Conservation (phyloP, 768 basidiomycete species). For the Lactifluus pinguis region DNA sequence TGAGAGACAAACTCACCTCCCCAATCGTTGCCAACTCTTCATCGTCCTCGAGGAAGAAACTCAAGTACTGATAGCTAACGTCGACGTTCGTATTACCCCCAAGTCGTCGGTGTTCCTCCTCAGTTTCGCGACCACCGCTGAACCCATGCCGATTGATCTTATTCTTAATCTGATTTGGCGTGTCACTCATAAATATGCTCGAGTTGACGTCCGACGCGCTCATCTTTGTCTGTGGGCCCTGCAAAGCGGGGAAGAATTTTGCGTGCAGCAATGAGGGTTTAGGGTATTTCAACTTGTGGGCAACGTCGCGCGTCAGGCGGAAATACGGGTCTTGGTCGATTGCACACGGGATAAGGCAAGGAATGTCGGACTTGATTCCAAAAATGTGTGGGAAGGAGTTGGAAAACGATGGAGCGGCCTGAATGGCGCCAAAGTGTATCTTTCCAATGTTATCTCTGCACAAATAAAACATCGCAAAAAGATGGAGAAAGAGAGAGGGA, state of each 20-base stretch:
- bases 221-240: conserved; percentile 99
- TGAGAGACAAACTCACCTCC: conserved; percentile 40
- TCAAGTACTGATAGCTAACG: conserved; percentile 89
- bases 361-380: conserved; percentile 70
- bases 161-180: conserved; percentile 87
- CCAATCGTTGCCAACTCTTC: conserved; percentile 72
- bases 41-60: conserved; percentile 94
- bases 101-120: conserved; percentile 81
- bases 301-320: conserved; percentile 93
- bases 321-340: conserved; percentile 99
- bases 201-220: conserved; percentile 91
- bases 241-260: conserved; percentile 97
- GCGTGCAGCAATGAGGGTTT: conserved; percentile 90
- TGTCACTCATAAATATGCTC: conserved; percentile 95
- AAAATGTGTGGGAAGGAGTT: conserved; percentile 99
- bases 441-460: conserved; percentile 95
- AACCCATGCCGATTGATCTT: conserved; percentile 96
- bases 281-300: conserved; percentile 87
- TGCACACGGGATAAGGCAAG: conserved; percentile 93
- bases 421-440: conserved; percentile 91
- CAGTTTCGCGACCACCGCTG: conserved; percentile 91
- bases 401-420: conserved; percentile 94
- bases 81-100: conserved; percentile 95
- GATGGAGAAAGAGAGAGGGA: neutral
- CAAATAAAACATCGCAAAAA: neutral